Evolutionary conservation across 164 flowering plant species (phyloP).

Genomic region (Annona cherimola): DNA sequence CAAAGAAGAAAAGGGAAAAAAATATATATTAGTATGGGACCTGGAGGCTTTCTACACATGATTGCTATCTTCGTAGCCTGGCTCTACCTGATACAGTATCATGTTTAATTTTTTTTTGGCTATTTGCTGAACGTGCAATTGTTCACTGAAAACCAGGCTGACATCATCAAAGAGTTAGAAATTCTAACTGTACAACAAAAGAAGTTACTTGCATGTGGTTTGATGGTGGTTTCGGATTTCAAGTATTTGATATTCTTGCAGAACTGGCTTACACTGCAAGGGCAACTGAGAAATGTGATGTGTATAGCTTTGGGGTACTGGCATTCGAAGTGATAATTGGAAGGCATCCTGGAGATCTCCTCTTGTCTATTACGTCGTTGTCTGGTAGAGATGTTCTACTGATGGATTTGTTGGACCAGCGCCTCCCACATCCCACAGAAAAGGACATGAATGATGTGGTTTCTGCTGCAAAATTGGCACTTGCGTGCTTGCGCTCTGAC

Average conservation of each 20-base stretch:
- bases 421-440: background rate
- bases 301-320: background rate
- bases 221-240: too few species aligned
- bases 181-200: too few species aligned
- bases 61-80: too few species aligned
- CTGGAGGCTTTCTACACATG: too few species aligned
- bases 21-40: too few species aligned
- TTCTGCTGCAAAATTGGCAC: background rate
- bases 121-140: too few species aligned
- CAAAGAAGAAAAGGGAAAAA: too few species aligned
- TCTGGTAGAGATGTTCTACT: background rate
- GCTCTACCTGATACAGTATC: too few species aligned
- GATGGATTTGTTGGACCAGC: background rate
- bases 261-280: slow-evolving; percentile 2
- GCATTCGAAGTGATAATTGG: slow-evolving; percentile 2
- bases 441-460: background rate
- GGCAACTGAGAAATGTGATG: slow-evolving; percentile 1
- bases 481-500: background rate
- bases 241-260: background rate
- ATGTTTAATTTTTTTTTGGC: too few species aligned
- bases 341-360: slow-evolving; percentile 1
- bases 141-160: too few species aligned
- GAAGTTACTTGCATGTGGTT: too few species aligned
- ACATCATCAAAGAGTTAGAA: too few species aligned
- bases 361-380: background rate